Conservation (phyloP, 2,329 filamentous ascomycete genomes). For the Lasiodiplodia sp. region DNA sequence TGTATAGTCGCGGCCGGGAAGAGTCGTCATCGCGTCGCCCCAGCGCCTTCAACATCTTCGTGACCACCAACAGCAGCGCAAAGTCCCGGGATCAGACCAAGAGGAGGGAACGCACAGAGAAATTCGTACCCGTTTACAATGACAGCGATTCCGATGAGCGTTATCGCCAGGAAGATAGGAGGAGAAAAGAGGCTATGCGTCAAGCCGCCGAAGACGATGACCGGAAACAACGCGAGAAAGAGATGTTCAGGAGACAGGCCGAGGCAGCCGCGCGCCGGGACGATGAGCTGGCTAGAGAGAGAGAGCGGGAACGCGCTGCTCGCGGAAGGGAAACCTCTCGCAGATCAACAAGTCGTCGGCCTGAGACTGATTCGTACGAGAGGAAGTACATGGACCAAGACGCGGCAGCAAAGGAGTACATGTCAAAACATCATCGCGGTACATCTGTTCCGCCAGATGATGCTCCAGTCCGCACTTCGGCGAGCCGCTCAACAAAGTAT, state of each 20-base stretch:
- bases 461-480: neutral
- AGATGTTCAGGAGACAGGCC: conserved; percentile 39
- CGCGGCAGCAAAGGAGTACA: conserved; percentile 22
- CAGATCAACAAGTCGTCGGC: conserved; percentile 18
- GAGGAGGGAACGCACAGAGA: conserved; percentile 22
- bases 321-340: conserved; percentile 33
- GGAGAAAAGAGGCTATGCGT: conserved; percentile 23
- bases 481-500: conserved; percentile 6
- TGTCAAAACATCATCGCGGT: conserved; percentile 13
- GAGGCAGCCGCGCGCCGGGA: conserved; percentile 32
- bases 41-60: conserved; percentile 10
- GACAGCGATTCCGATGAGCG: conserved; percentile 29
- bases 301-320: conserved; percentile 34
- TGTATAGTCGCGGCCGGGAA: neutral
- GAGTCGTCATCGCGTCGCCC: conserved; percentile 7
- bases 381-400: conserved; percentile 7
- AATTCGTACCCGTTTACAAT: conserved; percentile 19
- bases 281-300: conserved; percentile 25
- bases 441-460: conserved; percentile 10
- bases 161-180: conserved; percentile 45
- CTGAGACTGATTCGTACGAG: conserved; percentile 12
- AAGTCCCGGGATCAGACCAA: conserved; percentile 22
- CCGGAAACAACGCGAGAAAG: conserved; percentile 49
- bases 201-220: conserved; percentile 39
- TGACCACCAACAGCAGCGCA: conserved; percentile 31